phyloP scores from a whole-genome alignment of 176 grass and related monocot genomes.

The Carex pumila region DNA sequence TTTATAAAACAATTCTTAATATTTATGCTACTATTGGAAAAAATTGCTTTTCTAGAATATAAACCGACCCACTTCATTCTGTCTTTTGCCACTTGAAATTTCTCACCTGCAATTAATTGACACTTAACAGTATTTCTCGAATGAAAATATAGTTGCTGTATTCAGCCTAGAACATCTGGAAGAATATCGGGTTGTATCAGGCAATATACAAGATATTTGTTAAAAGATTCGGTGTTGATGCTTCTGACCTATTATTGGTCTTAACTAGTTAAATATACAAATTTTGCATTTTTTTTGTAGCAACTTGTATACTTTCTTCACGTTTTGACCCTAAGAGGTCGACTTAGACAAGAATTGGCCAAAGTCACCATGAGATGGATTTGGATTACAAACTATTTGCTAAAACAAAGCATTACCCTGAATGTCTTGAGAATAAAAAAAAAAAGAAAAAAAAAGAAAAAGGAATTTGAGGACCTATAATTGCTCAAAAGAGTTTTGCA shows the following conservation, averaged over 20 bases:
- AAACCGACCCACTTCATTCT: not conserved
- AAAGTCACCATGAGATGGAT: not conserved
- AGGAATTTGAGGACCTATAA: not conserved
- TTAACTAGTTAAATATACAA: not conserved
- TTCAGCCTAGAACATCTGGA: not conserved
- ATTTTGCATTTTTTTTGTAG: not conserved
- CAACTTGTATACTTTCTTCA: not conserved
- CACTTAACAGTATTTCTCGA: not conserved
- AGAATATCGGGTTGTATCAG: not conserved
- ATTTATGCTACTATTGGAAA: not conserved
- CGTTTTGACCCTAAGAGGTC: not conserved
- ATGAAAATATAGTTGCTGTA: not conserved
- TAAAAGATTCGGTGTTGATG: not conserved
- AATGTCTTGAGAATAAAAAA: not conserved
- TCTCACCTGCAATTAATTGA: not conserved
- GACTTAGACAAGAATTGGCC: not conserved
- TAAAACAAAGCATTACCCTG: not conserved
- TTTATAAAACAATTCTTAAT: not conserved
- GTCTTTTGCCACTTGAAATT: not conserved
- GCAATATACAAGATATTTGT: not conserved
- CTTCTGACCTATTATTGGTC: not conserved
- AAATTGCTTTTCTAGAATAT: not conserved
- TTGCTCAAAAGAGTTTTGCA: not conserved
- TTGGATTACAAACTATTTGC: not conserved
- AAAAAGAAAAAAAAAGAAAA: not conserved